These are phyloP conservation scores for Chrysoporthe austroafricana DNA, from an alignment of 2,329 filamentous ascomycete genomes.

Conservation along the genomic window DNA sequence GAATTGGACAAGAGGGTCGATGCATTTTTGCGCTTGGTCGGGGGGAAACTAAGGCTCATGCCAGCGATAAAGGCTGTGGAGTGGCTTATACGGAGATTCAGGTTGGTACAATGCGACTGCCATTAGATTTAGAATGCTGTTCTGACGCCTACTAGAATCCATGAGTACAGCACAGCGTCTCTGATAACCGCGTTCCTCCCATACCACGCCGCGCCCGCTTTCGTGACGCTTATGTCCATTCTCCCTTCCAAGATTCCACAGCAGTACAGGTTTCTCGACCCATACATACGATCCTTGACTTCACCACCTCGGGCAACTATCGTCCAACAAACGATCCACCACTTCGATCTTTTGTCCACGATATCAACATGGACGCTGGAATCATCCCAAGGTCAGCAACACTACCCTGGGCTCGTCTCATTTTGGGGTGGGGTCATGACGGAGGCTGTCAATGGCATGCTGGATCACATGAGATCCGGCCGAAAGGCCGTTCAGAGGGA, in stretches of 20 bases:
- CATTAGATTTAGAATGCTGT: conserved; percentile 15
- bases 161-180: conserved; percentile 83
- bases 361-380: conserved; percentile 81
- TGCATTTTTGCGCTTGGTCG: conserved; percentile 79
- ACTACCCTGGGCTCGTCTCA: conserved; percentile 77
- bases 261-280: conserved; percentile 81
- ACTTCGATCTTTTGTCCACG: conserved; percentile 72
- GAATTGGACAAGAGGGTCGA: conserved; percentile 79
- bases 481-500: conserved; percentile 75
- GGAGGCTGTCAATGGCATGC: conserved; percentile 80
- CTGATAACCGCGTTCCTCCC: conserved; percentile 87
- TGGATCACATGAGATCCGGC: conserved; percentile 78
- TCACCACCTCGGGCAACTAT: conserved; percentile 79
- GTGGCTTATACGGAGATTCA: conserved; percentile 91
- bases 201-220: conserved; percentile 85
- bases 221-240: conserved; percentile 85
- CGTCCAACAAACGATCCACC: conserved; percentile 81
- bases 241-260: conserved; percentile 74
- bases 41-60: conserved; percentile 76
- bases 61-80: conserved; percentile 91
- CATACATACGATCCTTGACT: conserved; percentile 79
- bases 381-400: conserved; percentile 70
- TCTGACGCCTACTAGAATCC: conserved; percentile 62
- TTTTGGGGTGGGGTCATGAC: conserved; percentile 92
- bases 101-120: conserved; percentile 52